Conservation (phyloP, 495 filamentous ascomycete genomes). For the Penicillium flavigenum region DNA sequence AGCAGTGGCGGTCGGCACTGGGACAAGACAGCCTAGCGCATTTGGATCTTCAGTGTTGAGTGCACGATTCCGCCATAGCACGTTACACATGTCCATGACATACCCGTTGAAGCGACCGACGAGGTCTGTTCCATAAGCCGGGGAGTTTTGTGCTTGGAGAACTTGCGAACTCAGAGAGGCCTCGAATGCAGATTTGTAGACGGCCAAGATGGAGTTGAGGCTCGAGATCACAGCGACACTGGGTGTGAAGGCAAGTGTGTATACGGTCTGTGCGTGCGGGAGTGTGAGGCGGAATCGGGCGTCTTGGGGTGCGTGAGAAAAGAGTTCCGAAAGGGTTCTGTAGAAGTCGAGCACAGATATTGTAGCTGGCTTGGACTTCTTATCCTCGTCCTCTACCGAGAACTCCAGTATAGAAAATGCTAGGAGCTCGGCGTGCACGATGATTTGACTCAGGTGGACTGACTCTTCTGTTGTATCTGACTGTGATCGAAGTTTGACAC, state of each 20-base stretch:
- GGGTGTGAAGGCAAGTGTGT: conserved; percentile 64
- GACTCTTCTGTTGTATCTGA: conserved; percentile 32
- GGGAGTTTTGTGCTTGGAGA: conserved; percentile 31
- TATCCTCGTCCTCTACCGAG: conserved; percentile 19
- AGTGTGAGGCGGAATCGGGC: conserved; percentile 59
- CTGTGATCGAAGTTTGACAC: conserved; percentile 39
- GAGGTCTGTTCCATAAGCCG: conserved; percentile 49
- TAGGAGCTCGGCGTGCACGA: conserved; percentile 61
- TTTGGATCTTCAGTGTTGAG: conserved; percentile 67
- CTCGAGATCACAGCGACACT: conserved; percentile 65
- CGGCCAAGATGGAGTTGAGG: conserved; percentile 63
- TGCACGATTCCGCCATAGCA: conserved; percentile 76
- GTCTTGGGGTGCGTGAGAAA: conserved; percentile 53
- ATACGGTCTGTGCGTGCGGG: conserved; percentile 67
- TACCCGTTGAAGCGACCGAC: conserved; percentile 78
- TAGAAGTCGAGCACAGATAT: conserved; percentile 66
- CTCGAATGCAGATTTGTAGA: conserved; percentile 77
- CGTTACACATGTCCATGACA: conserved; percentile 87
- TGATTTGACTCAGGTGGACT: conserved; percentile 46
- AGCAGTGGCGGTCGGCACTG: conserved; percentile 42
- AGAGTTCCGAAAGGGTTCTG: conserved; percentile 54
- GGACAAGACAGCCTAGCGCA: conserved; percentile 69
- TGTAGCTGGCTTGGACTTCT: conserved; percentile 24
- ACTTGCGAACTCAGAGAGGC: conserved; percentile 49
- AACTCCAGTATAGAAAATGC: conserved; percentile 60